Evolutionary conservation across 1,139 yeast genomes (phyloP), one percentile per base, ranked within the genome.

Genomic region (Lizanozyma gosingica): DNA sequence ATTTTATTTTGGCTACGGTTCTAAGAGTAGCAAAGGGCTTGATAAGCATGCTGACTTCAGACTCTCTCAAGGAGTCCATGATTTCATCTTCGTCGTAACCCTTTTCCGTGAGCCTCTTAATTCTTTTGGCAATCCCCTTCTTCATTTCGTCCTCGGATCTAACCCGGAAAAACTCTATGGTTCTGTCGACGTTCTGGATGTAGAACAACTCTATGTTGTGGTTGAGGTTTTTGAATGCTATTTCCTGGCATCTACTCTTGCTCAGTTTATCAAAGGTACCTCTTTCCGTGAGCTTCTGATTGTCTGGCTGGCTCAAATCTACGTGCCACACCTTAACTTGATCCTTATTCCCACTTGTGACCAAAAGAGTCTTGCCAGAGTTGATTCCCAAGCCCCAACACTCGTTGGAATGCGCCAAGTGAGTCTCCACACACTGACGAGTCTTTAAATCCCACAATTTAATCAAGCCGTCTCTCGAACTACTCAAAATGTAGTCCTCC

Each of bases 371-470:
- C 17, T 59, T 59, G 17, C 56, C 56, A 2, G 46, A 41, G 43
- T 63, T 62, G 27, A 80, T 58, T 1, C 78, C 85, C 57, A 87
- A 60, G 2, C 86, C 66, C 97, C 97, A 90, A 63, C 96, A 86
- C 60, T 92, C 97, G 47, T 88, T 88, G 14, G 86, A 74, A 56
- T 88, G 96, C 1, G 97, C 96, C 46, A 90, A 78, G 58, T 88
- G 97, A 0, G 97, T 88, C 59, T 92, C 99, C 14, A 88, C 69
- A 62, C 97, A 87, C 57, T 87, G 95, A 56, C 85, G 90, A 11
- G 94, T 68, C 53, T 80, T 82, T 48, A 92, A 64, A 56, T 92
- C 97, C 99, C 99, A 92, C 36, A 92, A 62, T 57, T 92, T 92
- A 49, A 92, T 71, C 41, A 88, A 67, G 1, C 98, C 97, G 57